A percentile compares a stretch with the other conserved stretches of the same genome.
Evolutionary conservation across 1,139 yeast species (phyloP).

Genomic region (Yamadazyma pseudoaaseri): DNA sequence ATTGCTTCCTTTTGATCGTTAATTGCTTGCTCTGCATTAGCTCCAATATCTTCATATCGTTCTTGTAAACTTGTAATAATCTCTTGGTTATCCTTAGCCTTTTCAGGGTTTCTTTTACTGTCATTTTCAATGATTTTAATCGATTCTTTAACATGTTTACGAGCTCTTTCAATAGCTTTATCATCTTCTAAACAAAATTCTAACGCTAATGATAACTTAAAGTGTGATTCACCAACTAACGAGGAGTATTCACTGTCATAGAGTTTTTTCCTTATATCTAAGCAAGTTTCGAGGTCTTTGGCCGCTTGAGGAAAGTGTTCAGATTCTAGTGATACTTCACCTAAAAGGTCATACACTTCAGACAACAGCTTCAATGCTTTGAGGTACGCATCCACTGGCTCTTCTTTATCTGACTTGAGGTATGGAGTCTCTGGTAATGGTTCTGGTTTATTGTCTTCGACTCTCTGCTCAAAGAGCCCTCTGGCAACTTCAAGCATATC

Average conservation of each 20-base stretch:
- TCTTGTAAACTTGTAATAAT: conserved; percentile 54
- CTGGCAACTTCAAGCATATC: conserved; percentile 77
- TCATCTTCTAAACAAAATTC: conserved; percentile 66
- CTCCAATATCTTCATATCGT: conserved; percentile 52
- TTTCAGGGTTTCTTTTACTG: conserved; percentile 25
- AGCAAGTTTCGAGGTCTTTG: conserved; percentile 58
- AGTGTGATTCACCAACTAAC: conserved; percentile 74
- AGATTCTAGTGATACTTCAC: conserved; percentile 86
- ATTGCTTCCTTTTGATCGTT: conserved; percentile 57
- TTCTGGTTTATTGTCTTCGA: conserved; percentile 25
- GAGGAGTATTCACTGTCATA: conserved; percentile 51
- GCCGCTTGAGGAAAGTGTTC: conserved; percentile 81
- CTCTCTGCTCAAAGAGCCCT: conserved; percentile 52
- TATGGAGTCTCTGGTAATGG: conserved; percentile 27
- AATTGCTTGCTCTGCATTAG: conserved; percentile 50
- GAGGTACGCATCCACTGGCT: conserved; percentile 30
- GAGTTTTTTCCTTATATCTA: conserved; percentile 55
- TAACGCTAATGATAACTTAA: conserved; percentile 75
- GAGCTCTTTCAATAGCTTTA: conserved; percentile 49
- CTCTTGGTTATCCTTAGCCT: conserved; percentile 44
- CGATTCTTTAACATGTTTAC: conserved; percentile 58
- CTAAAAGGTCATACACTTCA: conserved; percentile 76
- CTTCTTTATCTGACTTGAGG: conserved; percentile 32
- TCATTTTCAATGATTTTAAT: conserved; percentile 57
- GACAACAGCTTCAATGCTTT: conserved; percentile 55